Conservation (phyloP, 108 stramenopile species). For the Fragilaria radians region DNA sequence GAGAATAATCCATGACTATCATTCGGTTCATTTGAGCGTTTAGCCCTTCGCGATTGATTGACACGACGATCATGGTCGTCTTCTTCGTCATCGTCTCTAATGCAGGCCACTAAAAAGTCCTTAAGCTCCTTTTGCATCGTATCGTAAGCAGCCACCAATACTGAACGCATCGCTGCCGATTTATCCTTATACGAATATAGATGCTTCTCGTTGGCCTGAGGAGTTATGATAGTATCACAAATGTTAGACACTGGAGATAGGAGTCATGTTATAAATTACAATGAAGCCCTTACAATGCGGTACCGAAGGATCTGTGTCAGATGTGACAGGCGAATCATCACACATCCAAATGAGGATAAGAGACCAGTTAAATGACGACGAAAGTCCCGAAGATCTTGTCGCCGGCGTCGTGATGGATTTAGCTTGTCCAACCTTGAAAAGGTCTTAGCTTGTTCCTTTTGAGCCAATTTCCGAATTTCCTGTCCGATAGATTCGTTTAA, state of each 20-base stretch:
- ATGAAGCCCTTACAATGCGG: constrained; percentile 60
- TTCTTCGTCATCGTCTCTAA: constrained; percentile 32
- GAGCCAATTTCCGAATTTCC: constrained; percentile 55
- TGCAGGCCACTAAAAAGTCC: constrained; percentile 60
- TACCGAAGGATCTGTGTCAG: constrained; percentile 81
- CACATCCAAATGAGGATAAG: constrained; percentile 71
- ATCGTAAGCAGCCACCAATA: constrained; percentile 45
- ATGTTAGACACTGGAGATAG: constrained; percentile 9
- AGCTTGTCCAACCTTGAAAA: constrained; percentile 55
- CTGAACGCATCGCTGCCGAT: constrained; percentile 47
- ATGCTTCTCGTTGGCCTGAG: not conserved
- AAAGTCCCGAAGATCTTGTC: constrained; percentile 57
- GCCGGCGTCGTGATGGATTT: not conserved
- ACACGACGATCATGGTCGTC: constrained; percentile 11
- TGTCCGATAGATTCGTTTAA: constrained; percentile 44
- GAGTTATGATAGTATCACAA: not conserved
- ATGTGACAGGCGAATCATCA: constrained; percentile 68
- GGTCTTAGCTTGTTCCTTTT: constrained; percentile 72
- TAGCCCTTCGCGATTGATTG: not conserved
- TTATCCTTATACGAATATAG: not conserved
- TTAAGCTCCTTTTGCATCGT: constrained; percentile 77
- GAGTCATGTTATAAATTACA: not conserved
- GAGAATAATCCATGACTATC: constrained; percentile 50
- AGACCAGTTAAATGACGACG: constrained; percentile 61
- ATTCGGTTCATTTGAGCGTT: constrained; percentile 17